Evolutionary conservation across 805 yeast species (phyloP), one percentile per base, ranked within the genome.

Genomic region (Wickerhamomyces hampshirensis): DNA sequence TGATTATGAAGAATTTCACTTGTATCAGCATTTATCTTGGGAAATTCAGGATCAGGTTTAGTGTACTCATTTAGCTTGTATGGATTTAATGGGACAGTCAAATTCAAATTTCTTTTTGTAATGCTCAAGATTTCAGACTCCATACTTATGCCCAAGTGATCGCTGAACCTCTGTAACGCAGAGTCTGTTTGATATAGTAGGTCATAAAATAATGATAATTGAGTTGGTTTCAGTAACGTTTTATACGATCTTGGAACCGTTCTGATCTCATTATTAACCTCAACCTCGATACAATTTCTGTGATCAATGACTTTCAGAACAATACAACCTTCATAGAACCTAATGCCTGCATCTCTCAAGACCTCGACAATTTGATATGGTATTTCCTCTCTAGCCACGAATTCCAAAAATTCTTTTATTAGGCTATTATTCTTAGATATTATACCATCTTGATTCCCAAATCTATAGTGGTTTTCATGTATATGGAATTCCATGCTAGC

Each of bases 281-380:
- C 47, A 14, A 37, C 41, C 21, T 38, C 45, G 14, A 42, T 37
- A 23, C 42, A n/a, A 40, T 73, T 69, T 17, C 97, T 66, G 57
- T 89, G 96, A 59, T 91, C 98, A 46, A 74, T 76, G n/a, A 91
- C 81, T 54, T 86, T 86, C 33, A 91, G 59, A 12, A 91, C 84
- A 27, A 91, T 65, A 57, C 95, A 85, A 0, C 97, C 97, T 55
- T 93, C 97, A 56, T 86, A 91, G 36, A 87, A 74, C 41, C 77
- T 75, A 23, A 89, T 75, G 14, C 89, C 83, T 26, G 91, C 85
- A 57, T 91, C 98, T 51, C 84, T 78, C 30, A 93, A 69, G 8
- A 91, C 84, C 61, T 93, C 98, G 48, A 88, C 78, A 55, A 91
- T 77, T 11, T 94, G 86, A 28, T 86, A 84, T 1, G 97, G 96